phyloP scores from a whole-genome alignment of 306 rosid species.

The Quillaja saponaria region DNA sequence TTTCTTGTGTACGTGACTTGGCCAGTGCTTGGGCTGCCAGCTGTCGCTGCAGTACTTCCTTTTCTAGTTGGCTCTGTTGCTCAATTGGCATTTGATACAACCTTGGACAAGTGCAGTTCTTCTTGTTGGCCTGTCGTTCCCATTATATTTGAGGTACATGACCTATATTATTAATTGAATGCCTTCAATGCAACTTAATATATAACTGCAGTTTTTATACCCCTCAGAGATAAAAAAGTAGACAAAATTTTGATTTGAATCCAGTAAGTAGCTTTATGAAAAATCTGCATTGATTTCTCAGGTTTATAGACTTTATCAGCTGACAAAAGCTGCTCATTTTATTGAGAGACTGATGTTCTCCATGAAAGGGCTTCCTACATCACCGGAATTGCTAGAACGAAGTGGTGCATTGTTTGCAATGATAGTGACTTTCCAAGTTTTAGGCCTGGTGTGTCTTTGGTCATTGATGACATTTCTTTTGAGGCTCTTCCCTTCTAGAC shows the following conservation, averaged over 20 bases:
- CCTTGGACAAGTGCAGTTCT: constrained; percentile 48
- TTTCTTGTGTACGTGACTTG: constrained; percentile 52
- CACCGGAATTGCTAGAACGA: constrained; percentile 60
- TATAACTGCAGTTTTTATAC: too few relatives aligned
- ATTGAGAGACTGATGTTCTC: constrained; percentile 58
- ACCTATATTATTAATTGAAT: too few relatives aligned
- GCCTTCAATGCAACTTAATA: neutral
- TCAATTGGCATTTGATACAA: constrained; percentile 65
- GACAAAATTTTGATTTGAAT: constrained; percentile 15
- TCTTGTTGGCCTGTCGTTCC: constrained; percentile 89
- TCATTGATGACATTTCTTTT: constrained; percentile 77
- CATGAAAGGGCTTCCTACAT: constrained; percentile 51
- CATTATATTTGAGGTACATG: constrained; percentile 41
- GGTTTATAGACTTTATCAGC: constrained; percentile 78
- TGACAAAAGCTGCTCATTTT: constrained; percentile 70
- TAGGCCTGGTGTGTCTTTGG: constrained; percentile 80
- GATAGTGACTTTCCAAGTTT: constrained; percentile 56
- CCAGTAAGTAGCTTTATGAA: constrained; percentile 3
- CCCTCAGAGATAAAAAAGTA: neutral
- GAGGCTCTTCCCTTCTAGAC: constrained; percentile 94
- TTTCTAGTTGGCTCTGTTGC: constrained; percentile 60
- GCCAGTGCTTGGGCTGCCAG: constrained; percentile 61
- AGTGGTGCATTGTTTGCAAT: constrained; percentile 66
- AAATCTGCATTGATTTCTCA: constrained; percentile 36
- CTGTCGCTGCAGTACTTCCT: constrained; percentile 61